Evolutionary conservation across 257 asterid species (phyloP).

Genomic region (Nicotiana undulata): DNA sequence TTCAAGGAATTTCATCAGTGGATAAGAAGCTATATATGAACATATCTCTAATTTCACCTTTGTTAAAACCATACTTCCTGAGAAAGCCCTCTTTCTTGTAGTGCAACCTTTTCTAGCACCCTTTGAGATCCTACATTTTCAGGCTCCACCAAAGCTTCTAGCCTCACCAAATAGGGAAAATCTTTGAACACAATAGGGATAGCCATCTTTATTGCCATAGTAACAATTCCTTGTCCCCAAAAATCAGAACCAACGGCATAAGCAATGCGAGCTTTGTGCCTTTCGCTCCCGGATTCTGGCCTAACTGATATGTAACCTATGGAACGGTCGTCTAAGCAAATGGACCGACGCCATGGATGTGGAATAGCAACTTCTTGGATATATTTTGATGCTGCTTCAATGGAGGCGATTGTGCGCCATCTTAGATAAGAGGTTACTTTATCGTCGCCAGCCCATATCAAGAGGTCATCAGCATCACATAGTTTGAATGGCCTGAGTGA

Average conservation of each 20-base stretch:
- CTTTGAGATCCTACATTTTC: conserved; percentile 55
- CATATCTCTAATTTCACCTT: conserved; percentile 61
- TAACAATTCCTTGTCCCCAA: conserved; percentile 60
- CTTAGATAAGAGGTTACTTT: conserved; percentile 45
- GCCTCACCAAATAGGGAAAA: conserved; percentile 41
- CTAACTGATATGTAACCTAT: conserved; percentile 54
- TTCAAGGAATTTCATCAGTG: conserved; percentile 16
- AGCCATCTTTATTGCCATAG: conserved; percentile 40
- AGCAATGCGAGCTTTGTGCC: conserved; percentile 57
- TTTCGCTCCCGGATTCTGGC: conserved; percentile 40
- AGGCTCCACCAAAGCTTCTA: conserved; percentile 70
- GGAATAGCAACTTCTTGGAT: conserved; percentile 52
- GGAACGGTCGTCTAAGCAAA: conserved; percentile 45
- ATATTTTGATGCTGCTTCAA: conserved; percentile 43
- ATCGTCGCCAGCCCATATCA: conserved; percentile 55
- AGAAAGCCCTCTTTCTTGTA: conserved; percentile 52
- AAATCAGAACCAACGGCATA: conserved; percentile 41
- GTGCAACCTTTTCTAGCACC: conserved; percentile 58
- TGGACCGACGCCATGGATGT: conserved; percentile 63
- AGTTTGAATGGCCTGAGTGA: conserved; percentile 48
- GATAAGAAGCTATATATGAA: conserved; percentile 51
- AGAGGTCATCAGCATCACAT: conserved; percentile 50
- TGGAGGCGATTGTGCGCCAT: conserved; percentile 45
- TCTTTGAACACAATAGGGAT: conserved; percentile 35
- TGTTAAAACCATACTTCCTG: conserved; percentile 57